A percentile compares a stretch with the other conserved stretches of the same genome.
These are phyloP conservation scores for Coffea eugenioides DNA, from an alignment of 257 asterid species.

Conservation along the genomic window DNA sequence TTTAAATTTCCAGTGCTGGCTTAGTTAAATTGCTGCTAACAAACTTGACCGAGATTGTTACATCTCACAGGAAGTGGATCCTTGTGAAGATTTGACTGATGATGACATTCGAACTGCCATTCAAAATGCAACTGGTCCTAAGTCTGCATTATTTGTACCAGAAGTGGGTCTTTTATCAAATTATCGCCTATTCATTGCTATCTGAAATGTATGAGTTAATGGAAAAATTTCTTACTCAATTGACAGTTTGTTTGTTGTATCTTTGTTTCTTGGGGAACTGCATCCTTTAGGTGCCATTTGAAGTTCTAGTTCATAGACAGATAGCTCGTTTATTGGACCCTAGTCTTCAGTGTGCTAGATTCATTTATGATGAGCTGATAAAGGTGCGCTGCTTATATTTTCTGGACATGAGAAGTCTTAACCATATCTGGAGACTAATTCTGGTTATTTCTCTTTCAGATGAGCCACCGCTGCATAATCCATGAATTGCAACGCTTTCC, in stretches of 20 bases:
- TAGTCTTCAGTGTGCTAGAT: conserved; percentile 94
- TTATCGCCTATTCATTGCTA: neutral
- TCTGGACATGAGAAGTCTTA: neutral
- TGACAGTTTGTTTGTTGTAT: neutral
- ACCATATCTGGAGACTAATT: conserved; percentile 9
- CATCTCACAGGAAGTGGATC: conserved; percentile 80
- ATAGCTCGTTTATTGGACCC: conserved; percentile 92
- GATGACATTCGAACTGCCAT: conserved; percentile 91
- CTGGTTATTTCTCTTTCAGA: conserved; percentile 36
- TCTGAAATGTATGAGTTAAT: neutral
- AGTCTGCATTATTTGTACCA: conserved; percentile 83
- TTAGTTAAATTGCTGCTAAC: conserved; percentile 9
- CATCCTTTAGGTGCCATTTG: conserved; percentile 80
- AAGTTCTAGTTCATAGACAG: conserved; percentile 85
- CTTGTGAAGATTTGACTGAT: conserved; percentile 91
- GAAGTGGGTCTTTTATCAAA: conserved; percentile 53
- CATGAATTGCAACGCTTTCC: conserved; percentile 90
- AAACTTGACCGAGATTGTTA: conserved; percentile 18
- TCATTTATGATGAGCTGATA: conserved; percentile 87
- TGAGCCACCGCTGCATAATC: conserved; percentile 83
- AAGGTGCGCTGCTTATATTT: conserved; percentile 45
- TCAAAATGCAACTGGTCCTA: conserved; percentile 92
- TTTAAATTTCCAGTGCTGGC: neutral
- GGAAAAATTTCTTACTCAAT: neutral
- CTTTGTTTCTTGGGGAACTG: neutral